Base-by-base conservation (phyloP, 331 rosid species). In the Pyracantha coccinea region DNA sequence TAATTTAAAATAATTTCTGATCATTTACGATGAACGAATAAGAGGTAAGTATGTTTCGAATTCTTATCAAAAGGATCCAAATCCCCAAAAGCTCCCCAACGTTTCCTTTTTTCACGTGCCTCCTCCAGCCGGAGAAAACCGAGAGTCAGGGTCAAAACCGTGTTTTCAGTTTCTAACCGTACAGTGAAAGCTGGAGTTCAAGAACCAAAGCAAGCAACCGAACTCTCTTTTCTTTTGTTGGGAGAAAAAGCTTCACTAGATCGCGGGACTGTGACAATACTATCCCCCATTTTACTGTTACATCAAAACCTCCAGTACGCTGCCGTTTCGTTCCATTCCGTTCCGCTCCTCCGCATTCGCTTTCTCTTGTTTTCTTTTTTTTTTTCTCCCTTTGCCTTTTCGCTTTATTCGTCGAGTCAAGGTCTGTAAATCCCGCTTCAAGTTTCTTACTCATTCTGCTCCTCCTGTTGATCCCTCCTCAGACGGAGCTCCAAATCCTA, bases 201-300 rank as follows among this genome's bases (percentile, higher is more conserved):
- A 47, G 60, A 62, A 52, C 55, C 35, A 63, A 53, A 71, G 20
- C 71, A 38, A 41, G 44, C 44, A 38, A 41, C 4, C 15, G 4
- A 41, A 66, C 23, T 15, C 75, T 1, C 4, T 31, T 15, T 17
- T 15, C 3, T 14, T 29, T 54, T 27, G 73, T 54, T 27, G 44
- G 38, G 68, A 68, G 41, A 21, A 77, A 61, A 27, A 59, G 63
- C n/a, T 72, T 28, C 9, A 8, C 86, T 3, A 76, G 84, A 86
- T 89, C 85, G 83, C 74, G 83, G 84, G 69, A 21, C 79, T 45
- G 70, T 52, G 68, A 59, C 31, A 33, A 44, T 75, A 27, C 2
- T 61, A 31, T 15, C 66, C 83, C 64, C 75, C 20, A 67, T 80
- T 72, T 67, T 58, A 83, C 87, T 86, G 88, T 85, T 89, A 75